Base-by-base conservation (phyloP, 108 stramenopile species). In the Cylindrotheca fusiformis region DNA sequence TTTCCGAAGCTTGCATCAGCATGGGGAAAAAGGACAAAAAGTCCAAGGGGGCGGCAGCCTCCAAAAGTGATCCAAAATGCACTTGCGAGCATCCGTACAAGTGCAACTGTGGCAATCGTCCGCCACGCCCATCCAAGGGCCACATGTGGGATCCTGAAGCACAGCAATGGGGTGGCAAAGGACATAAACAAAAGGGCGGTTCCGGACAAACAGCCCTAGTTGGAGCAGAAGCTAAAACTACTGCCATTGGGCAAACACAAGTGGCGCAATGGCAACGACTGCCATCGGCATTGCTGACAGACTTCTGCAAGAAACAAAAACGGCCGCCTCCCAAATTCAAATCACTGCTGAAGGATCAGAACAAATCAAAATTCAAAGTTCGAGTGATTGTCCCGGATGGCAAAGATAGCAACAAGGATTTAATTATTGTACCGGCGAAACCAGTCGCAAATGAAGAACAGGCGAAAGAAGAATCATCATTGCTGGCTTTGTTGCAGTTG, bases 261-360 rank as follows among this genome's bases (percentile, higher is more conserved):
- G 54, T 95, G 1, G 88, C 90, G 55, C 83, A 89, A 69, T 94
- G 94, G 91, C 92, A 96, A 76, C 72, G 78, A 45, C 58, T 95
- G 25, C 97, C 97, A 2, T 80, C 80, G 4, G 47, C 71, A 51
- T 44, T 98, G 21, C 67, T 98, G 55, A 52, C 54, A 4, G 93
- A 95, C 27, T 80, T 75, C 48, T 76, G 74, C 53, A 66, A 88
- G 56, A 80, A 77, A 54, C 69, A 92, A 44, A 85, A 79, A 18
- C 78, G 84, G 32, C 75, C 83, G 6, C 59, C 55, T 20, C 87
- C 83, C 44, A 78, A 78, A 71, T 85, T 76, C 67, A 77, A 68
- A 63, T 44, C 59, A 18, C 14, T 71, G 8, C 44, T 63, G 25
- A 52, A 69, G 14, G 69, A 78, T 29, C 26, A 64, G 4, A 18